Evolutionary conservation across 805 yeast species (phyloP).

Genomic region (Zygosaccharomyces gambellarensis): DNA sequence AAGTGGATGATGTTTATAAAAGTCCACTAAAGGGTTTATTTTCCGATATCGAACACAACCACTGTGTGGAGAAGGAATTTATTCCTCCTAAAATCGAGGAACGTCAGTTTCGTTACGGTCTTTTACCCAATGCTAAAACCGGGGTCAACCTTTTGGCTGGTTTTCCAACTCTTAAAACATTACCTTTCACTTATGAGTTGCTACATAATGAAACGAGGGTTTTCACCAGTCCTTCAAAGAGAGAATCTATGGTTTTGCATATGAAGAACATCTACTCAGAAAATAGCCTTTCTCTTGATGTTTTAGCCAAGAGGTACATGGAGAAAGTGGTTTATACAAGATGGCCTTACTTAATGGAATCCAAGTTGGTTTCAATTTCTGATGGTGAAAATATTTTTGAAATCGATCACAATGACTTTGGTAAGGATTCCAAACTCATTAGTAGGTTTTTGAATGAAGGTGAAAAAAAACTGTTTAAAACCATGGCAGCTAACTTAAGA

Average conservation of each 20-base stretch:
- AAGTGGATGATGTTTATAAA: slow-evolving; percentile 57
- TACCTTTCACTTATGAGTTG: slow-evolving; percentile 55
- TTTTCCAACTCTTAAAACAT: slow-evolving; percentile 75
- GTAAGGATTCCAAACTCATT: slow-evolving; percentile 32
- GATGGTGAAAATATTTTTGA: slow-evolving; percentile 50
- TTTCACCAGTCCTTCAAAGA: slow-evolving; percentile 79
- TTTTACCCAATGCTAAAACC: slow-evolving; percentile 58
- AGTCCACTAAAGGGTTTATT: slow-evolving; percentile 77
- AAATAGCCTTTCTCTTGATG: slow-evolving; percentile 52
- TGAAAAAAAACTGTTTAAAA: slow-evolving; percentile 45
- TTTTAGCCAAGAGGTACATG: slow-evolving; percentile 58
- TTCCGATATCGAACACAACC: slow-evolving; percentile 71
- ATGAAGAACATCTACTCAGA: slow-evolving; percentile 48
- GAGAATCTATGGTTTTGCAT: slow-evolving; percentile 71
- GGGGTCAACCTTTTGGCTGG: slow-evolving; percentile 81
- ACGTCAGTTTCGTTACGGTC: slow-evolving; percentile 46
- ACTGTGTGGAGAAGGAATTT: slow-evolving; percentile 62
- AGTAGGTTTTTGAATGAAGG: slow-evolving; percentile 43
- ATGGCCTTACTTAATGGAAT: slow-evolving; percentile 91
- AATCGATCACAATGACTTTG: slow-evolving; percentile 12
- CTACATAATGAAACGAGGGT: slow-evolving; percentile 62
- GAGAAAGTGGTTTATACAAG: slow-evolving; percentile 64
- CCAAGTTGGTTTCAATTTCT: slow-evolving; percentile 57
- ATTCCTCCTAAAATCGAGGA: slow-evolving; percentile 44
- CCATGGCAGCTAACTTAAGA: slow-evolving; percentile 38